phyloP scores from a whole-genome alignment of 1,284 basidiomycete species.

The Ganoderma lucidum region DNA sequence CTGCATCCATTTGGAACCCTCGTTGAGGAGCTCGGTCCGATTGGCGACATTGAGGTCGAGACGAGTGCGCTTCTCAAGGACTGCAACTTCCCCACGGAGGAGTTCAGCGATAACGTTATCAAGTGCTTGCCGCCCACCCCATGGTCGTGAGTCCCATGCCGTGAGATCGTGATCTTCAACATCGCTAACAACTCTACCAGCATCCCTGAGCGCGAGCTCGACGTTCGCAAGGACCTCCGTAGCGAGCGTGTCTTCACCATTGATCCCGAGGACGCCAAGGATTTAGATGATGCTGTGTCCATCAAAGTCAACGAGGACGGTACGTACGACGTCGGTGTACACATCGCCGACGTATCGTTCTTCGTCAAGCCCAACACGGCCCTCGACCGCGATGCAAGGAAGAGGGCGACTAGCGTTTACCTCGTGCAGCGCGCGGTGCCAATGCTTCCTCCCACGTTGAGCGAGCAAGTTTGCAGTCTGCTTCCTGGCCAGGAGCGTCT shows the following conservation, averaged over 20 bases:
- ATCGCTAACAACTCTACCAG: slow-evolving; percentile 46
- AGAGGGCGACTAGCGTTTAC: slow-evolving; percentile 96
- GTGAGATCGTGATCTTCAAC: background rate
- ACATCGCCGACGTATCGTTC: slow-evolving; percentile 95
- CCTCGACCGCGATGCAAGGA: slow-evolving; percentile 96
- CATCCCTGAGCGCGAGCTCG: slow-evolving; percentile 91
- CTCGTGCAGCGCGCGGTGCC: slow-evolving; percentile 95
- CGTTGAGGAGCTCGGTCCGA: slow-evolving; percentile 98
- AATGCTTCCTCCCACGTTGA: slow-evolving; percentile 93
- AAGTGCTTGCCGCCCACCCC: slow-evolving; percentile 96
- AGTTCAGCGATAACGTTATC: slow-evolving; percentile 92
- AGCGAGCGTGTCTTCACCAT: slow-evolving; percentile 91
- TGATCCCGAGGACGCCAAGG: slow-evolving; percentile 90
- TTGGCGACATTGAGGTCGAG: slow-evolving; percentile 97
- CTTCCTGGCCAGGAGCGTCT: slow-evolving; percentile 89
- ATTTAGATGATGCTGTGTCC: slow-evolving; percentile 95
- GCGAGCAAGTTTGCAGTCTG: slow-evolving; percentile 93
- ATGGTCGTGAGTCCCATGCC: slow-evolving; percentile 75
- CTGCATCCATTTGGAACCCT: slow-evolving; percentile 99
- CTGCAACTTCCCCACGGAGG: slow-evolving; percentile 97
- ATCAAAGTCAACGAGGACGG: slow-evolving; percentile 91
- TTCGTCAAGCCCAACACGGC: slow-evolving; percentile 97
- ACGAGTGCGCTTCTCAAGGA: slow-evolving; percentile 98
- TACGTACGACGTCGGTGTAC: slow-evolving; percentile 90
- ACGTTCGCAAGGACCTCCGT: slow-evolving; percentile 89